phyloP scores from a whole-genome alignment of 2,329 filamentous ascomycete species.

The Diplocarpon rosae region DNA sequence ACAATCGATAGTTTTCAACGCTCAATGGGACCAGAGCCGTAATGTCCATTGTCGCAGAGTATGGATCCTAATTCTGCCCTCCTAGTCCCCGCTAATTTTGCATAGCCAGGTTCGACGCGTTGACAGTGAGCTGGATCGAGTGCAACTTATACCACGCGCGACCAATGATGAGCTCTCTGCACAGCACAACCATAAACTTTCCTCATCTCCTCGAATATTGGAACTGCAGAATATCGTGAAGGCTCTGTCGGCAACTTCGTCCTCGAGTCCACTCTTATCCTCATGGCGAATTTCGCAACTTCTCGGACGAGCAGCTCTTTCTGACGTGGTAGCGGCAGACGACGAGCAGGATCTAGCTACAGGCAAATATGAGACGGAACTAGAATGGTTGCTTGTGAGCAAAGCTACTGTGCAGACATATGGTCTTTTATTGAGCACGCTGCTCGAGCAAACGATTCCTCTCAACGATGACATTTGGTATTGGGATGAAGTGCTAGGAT shows the following conservation, averaged over 20 bases:
- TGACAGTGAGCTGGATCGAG: slow-evolving; percentile 54
- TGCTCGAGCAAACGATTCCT: slow-evolving; percentile 74
- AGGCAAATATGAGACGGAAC: slow-evolving; percentile 56
- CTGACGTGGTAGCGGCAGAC: slow-evolving; percentile 23
- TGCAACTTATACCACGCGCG: slow-evolving; percentile 38
- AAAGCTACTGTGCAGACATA: slow-evolving; percentile 91
- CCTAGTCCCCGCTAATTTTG: slow-evolving; percentile 3
- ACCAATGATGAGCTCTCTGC: slow-evolving; percentile 31
- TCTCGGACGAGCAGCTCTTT: slow-evolving; percentile 51
- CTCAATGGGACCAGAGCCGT: slow-evolving; percentile 3
- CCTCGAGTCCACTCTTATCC: slow-evolving; percentile 50
- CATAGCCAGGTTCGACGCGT: slow-evolving; percentile 45
- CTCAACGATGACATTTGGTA: slow-evolving; percentile 86
- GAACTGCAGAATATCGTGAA: slow-evolving; percentile 59
- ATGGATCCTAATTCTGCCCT: slow-evolving; percentile 15
- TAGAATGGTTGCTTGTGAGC: slow-evolving; percentile 83
- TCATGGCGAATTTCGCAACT: slow-evolving; percentile 48
- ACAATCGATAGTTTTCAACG: not conserved
- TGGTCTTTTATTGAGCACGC: slow-evolving; percentile 62
- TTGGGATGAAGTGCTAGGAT: slow-evolving; percentile 82
- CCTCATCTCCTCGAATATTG: slow-evolving; percentile 41
- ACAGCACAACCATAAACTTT: slow-evolving; percentile 20
- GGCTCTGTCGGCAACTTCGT: slow-evolving; percentile 57
- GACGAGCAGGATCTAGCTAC: slow-evolving; percentile 28
- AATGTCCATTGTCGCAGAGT: slow-evolving; percentile 39